phyloP scores from a whole-genome alignment of 305 asterid genomes.

The Caryopteris hybrid region DNA sequence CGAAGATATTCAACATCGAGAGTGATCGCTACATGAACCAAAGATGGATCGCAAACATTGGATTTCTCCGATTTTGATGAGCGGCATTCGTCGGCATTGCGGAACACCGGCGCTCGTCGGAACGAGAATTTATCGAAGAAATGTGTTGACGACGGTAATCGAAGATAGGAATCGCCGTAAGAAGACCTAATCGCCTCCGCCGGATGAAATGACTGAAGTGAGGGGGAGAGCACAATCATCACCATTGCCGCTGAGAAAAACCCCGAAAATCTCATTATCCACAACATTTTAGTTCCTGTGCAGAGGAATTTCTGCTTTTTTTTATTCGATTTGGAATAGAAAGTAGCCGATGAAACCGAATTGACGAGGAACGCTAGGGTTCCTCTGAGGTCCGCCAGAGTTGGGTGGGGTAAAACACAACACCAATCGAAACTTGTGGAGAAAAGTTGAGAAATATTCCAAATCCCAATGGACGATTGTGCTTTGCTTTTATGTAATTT shows the following conservation, averaged over 20 bases:
- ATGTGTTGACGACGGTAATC: slow-evolving; percentile 23
- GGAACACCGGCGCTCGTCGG: slow-evolving; percentile 56
- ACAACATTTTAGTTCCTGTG: slow-evolving; percentile 52
- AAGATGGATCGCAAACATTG: slow-evolving; percentile 67
- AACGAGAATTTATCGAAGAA: slow-evolving; percentile 38
- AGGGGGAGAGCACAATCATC: slow-evolving; percentile 71
- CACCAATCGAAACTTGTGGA: not conserved
- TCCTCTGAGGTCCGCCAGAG: slow-evolving; percentile 72
- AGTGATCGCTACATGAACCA: slow-evolving; percentile 94
- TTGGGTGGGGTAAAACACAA: slow-evolving; percentile 12
- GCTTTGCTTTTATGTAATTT: slow-evolving; percentile 31
- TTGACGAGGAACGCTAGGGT: slow-evolving; percentile 65
- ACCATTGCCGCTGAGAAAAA: slow-evolving; percentile 70
- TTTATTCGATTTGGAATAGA: slow-evolving; percentile 32
- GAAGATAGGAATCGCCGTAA: slow-evolving; percentile 36
- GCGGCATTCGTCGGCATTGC: slow-evolving; percentile 68
- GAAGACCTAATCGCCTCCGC: slow-evolving; percentile 92
- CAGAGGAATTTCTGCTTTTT: slow-evolving; percentile 20
- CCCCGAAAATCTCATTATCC: slow-evolving; percentile 74
- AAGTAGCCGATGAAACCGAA: slow-evolving; percentile 23
- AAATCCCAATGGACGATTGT: slow-evolving; percentile 27
- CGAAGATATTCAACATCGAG: slow-evolving; percentile 85
- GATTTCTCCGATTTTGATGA: slow-evolving; percentile 23
- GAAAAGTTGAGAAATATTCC: not conserved
- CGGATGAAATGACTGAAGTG: slow-evolving; percentile 85